These are phyloP conservation scores for Austroboletus novae-zelandiae DNA, from an alignment of 1,284 basidiomycete species.

Conservation along the genomic window DNA sequence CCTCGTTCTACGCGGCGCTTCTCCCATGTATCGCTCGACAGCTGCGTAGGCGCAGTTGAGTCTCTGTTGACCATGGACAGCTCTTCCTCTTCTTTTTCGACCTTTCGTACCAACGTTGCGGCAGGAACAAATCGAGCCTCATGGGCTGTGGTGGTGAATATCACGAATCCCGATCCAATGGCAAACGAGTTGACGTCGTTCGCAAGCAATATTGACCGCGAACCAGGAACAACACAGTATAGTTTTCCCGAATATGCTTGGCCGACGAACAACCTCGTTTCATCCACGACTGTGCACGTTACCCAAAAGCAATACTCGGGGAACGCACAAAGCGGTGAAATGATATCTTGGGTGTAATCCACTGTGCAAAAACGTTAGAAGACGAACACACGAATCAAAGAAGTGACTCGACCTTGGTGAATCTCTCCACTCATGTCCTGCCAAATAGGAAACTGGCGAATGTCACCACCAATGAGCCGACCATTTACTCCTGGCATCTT, in stretches of 20 bases:
- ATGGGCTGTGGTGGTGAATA: slow-evolving; percentile 87
- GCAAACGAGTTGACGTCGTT: slow-evolving; percentile 79
- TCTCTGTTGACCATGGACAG: slow-evolving; percentile 30
- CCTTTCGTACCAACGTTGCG: slow-evolving; percentile 27
- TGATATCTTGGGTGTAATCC: slow-evolving; percentile 15
- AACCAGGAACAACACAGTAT: slow-evolving; percentile 40
- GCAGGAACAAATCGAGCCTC: slow-evolving; percentile 73
- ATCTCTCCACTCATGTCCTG: slow-evolving; percentile 54
- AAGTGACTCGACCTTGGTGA: slow-evolving; percentile 43
- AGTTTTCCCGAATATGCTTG: slow-evolving; percentile 67
- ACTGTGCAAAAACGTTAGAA: slow-evolving; percentile 18
- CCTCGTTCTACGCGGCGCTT: slow-evolving; percentile 83
- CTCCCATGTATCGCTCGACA: slow-evolving; percentile 54
- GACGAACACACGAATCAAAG: neutral
- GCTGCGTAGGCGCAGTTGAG: slow-evolving; percentile 23
- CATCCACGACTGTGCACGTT: slow-evolving; percentile 27
- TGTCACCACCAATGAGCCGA: slow-evolving; percentile 39
- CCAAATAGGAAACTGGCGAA: slow-evolving; percentile 36
- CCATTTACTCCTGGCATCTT: slow-evolving; percentile 39
- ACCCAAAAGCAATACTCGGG: slow-evolving; percentile 58
- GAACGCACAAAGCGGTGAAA: slow-evolving; percentile 42
- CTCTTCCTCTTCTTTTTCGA: neutral
- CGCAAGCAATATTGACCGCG: slow-evolving; percentile 39
- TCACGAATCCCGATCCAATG: slow-evolving; percentile 77
- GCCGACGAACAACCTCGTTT: slow-evolving; percentile 55